Conservation (phyloP, 2,329 filamentous ascomycete species). For the Cercospora sp. region DNA sequence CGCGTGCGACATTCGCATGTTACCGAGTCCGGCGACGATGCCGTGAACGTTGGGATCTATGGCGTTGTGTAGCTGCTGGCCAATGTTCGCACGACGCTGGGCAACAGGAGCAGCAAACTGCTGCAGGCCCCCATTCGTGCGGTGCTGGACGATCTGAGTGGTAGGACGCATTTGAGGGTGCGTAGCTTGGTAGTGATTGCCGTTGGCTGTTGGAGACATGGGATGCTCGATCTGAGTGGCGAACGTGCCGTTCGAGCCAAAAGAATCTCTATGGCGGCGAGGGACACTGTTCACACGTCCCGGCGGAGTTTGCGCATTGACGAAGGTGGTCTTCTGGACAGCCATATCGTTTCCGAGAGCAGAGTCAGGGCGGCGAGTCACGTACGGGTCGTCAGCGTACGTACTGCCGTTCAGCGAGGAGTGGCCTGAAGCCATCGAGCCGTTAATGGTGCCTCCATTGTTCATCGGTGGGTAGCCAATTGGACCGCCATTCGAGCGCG, state of each 20-base stretch:
- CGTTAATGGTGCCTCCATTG: background rate
- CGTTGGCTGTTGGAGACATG: background rate
- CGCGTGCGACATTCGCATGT: constrained; percentile 8
- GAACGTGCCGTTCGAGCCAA: constrained; percentile 12
- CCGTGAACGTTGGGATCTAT: background rate
- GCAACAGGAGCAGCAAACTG: background rate
- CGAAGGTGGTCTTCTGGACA: background rate
- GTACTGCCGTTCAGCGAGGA: background rate
- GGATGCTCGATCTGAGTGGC: constrained; percentile 7
- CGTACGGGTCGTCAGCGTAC: background rate
- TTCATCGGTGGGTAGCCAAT: background rate
- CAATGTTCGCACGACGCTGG: background rate
- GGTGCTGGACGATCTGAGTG: background rate
- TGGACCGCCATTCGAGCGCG: background rate
- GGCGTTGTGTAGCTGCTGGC: background rate
- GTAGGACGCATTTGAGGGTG: background rate
- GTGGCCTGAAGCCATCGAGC: background rate
- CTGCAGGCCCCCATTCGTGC: background rate
- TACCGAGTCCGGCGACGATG: constrained; percentile 3
- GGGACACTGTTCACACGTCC: background rate
- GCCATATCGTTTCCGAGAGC: background rate
- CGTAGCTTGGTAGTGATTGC: background rate
- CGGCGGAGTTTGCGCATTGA: background rate
- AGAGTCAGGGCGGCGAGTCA: background rate
- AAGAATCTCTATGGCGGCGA: constrained; percentile 3